Conservation (phyloP, 306 rosid species). For the Aeschynomene evenia region DNA sequence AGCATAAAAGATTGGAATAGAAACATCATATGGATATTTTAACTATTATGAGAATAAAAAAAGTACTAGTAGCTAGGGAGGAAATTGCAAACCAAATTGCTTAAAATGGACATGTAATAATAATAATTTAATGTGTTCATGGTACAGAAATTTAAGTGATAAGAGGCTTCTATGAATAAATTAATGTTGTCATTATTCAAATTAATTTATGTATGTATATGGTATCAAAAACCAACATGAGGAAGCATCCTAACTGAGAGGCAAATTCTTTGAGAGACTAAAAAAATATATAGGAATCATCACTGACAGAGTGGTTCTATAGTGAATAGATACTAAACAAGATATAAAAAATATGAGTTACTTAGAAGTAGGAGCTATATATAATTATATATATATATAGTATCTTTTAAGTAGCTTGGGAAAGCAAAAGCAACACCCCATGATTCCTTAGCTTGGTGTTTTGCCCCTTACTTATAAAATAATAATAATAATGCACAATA, state of each 20-base stretch:
- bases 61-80: no score
- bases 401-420: constrained; percentile 44
- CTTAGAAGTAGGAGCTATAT: constrained; percentile 50
- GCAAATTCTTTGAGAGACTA: constrained; percentile 41
- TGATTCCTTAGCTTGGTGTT: constrained; percentile 47
- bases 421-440: constrained; percentile 45
- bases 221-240: constrained; percentile 33
- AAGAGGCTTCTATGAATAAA: constrained; percentile 44
- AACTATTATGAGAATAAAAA: constrained; percentile 31
- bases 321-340: constrained; percentile 54
- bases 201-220: not conserved
- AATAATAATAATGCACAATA: constrained; percentile 21
- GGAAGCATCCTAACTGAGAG: constrained; percentile 42
- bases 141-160: constrained; percentile 47
- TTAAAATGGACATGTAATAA: constrained; percentile 30
- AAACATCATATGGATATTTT: constrained; percentile 58
- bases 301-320: constrained; percentile 54
- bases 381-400: no score
- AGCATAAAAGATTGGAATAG: constrained; percentile 66
- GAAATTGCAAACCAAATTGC: constrained; percentile 33
- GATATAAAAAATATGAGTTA: constrained; percentile 35
- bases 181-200: constrained; percentile 27
- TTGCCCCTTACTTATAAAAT: no score
- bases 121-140: constrained; percentile 58
- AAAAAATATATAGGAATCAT: constrained; percentile 39